Conservation (phyloP, 2,329 filamentous ascomycete genomes). For the Trichoderma asperellum region DNA sequence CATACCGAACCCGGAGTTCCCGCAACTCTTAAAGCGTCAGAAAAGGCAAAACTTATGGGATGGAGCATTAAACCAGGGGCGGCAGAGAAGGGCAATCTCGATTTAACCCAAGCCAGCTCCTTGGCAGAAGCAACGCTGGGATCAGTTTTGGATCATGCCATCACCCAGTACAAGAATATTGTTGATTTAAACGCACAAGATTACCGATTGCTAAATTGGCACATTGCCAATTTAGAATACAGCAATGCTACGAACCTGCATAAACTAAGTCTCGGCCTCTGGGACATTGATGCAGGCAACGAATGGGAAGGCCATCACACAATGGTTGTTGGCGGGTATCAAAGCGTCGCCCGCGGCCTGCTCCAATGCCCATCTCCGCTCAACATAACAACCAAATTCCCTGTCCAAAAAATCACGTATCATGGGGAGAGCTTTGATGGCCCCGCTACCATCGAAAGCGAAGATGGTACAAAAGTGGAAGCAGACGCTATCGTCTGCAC, state of each 20-base stretch:
- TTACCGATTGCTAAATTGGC: slow-evolving; percentile 92
- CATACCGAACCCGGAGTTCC: slow-evolving; percentile 72
- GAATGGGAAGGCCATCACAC: slow-evolving; percentile 96
- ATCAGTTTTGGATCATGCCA: slow-evolving; percentile 88
- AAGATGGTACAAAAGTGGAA: slow-evolving; percentile 74
- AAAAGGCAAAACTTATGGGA: slow-evolving; percentile 78
- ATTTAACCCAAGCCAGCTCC: slow-evolving; percentile 68
- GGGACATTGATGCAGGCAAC: slow-evolving; percentile 97
- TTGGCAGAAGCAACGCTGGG: slow-evolving; percentile 75
- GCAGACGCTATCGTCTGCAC: slow-evolving; percentile 94
- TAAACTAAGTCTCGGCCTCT: slow-evolving; percentile 83
- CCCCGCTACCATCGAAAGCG: slow-evolving; percentile 69
- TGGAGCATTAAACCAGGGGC: slow-evolving; percentile 74
- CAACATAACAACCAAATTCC: slow-evolving; percentile 73
- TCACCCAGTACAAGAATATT: slow-evolving; percentile 82
- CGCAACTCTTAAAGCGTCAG: slow-evolving; percentile 71
- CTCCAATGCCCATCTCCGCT: slow-evolving; percentile 76
- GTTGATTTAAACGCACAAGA: slow-evolving; percentile 85
- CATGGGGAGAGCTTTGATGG: slow-evolving; percentile 53
- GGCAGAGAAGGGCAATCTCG: slow-evolving; percentile 66
- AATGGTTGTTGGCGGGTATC: slow-evolving; percentile 92
- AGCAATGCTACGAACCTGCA: slow-evolving; percentile 90
- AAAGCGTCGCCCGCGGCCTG: slow-evolving; percentile 86
- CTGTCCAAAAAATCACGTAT: slow-evolving; percentile 72
- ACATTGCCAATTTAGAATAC: slow-evolving; percentile 97